Base-by-base conservation (phyloP, 805 yeast genomes). In the Starmerella stigmatis region DNA sequence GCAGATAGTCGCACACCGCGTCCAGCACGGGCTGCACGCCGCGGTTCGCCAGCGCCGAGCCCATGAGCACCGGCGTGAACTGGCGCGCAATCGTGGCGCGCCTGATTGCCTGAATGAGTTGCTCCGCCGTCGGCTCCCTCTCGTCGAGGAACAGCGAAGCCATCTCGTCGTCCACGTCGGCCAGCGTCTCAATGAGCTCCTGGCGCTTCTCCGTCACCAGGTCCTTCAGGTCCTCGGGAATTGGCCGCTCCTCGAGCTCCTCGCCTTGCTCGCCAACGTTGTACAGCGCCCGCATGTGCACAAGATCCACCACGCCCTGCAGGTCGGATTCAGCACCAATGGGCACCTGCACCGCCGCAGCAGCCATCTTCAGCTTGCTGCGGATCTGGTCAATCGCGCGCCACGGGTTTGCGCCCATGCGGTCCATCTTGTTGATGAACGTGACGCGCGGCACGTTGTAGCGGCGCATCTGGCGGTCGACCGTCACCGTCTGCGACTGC, bases 31-130 rank as follows among this genome's bases (percentile, higher is more conserved):
- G 88, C 70, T 92, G 99, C 53, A 92, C 74, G 65, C 96, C 96
- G 54, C 80, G 84, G 69, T 92, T 92, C 47, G 97, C 98, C 53
- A 92, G 73, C 16, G 99, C 99, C 41, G 96, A 86, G 19, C 99
- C 99, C 96, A 92, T 92, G 54, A 89, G 71, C n/a, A 92, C 97
- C n/a, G 99, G 98, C 12, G 97, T 86, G 71, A 92, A 92, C 62
- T 76, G 83, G 69, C 96, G 79, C 26, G 88, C 94, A 66, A 89
- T 89, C 16, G 99, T 92, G 41, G 96, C 75, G 59, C 96, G 78
- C 65, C 98, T 81, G 56, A 92, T 92, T 34, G 96, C 97, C 43
- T 63, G 77, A 61, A 81, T 79, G 53, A 92, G 81, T 67, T 92
- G 94, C 48, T 79, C 81, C 23, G 73, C 72, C 26, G 86, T 71